Base-by-base conservation (phyloP, 2,329 filamentous ascomycete species). In the Arthrobotrys musiformis region DNA sequence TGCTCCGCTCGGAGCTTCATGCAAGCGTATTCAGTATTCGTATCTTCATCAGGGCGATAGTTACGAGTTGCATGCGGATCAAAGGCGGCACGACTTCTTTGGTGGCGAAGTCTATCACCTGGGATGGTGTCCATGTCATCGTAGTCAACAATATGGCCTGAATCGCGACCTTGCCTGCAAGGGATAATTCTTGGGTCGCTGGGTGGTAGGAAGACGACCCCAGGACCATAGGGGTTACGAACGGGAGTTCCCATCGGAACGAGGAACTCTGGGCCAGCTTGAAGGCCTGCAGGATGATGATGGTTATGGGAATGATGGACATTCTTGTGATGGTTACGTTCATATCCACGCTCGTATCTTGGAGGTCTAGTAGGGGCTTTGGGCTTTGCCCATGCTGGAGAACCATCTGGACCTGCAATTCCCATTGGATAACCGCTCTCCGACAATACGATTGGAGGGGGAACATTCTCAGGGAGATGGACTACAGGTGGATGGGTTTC, bases 391-490 rank as follows among this genome's bases (percentile, higher is more conserved):
- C 72, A 76, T 48, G 72, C 72, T 46, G 72, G 72, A 33, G 56
- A 69, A 35, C 72, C 72, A 22, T 76, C 58, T 4, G 72, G 54
- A 52, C 28, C 64, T 44, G 72, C 54, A 44, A 76, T 64, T 44
- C 72, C 72, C 37, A 76, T 69, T 64, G 72, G 63, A 24, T 76
- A 76, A 5, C 72, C 72, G 2, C n/a, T 48, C 22, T 64, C 72
- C 30, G 72, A 63, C n/a, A 76, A 33, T 11, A 52, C 28, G 22
- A 75, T 75, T 58, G 70, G 70, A 35, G 70, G 70, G n/a, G 70
- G 70, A 1, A 75, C 26, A 26, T 69, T 19, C 7, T 56, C 44
- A 15, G 72, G 72, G 17, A 76, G 48, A 42, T 60, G 72, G 22
- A 76, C 72, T 13, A 76, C 19, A 17, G 72, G 56, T 30, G 63